Evolutionary conservation across 805 yeast species (phyloP), one percentile per base, ranked within the genome.

Genomic region (Candida xyloterini): DNA sequence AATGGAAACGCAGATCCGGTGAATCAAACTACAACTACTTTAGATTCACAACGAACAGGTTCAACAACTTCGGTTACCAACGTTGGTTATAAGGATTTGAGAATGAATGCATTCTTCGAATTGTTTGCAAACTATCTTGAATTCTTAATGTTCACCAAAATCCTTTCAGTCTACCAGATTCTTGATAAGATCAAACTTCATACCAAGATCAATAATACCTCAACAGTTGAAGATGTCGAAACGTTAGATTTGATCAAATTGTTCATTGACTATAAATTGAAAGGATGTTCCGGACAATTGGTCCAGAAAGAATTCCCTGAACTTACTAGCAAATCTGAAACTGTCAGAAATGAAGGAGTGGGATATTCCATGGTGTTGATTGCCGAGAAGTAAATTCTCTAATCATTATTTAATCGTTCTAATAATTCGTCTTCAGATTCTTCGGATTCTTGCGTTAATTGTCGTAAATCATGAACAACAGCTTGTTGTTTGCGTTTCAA

Each of bases 211-310:
- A 23, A 26, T 8, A 23, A 7, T 9, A 7, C 26, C n/a, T 14
- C 18, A 15, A 18, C 27, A 11, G 7, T 24, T 9, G 22, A 33
- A 15, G 48, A 45, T 21, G 15, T 28, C 3, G 55, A 53, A 15
- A 44, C 48, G 4, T 15, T 59, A 5, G 38, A 47, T 4, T 34
- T 62, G 23, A 43, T 55, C 21, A 56, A 55, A 30, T 41, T 57
- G n/a, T 60, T 61, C 43, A 43, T 62, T 21, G 63, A 59, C 37
- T 62, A 62, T 44, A 60, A 60, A 40, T 29, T 57, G 32, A 48
- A 56, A 37, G 63, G 65, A 1, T 37, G 46, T 16, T 21, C 44
- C 15, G 60, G 62, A 8, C 28, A 40, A 9, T 16, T 51, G n/a
- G 53, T 55, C 10, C 51, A 42, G 28, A 16, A 42, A 14, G 42